Percentiles rank a stretch among this genome's conserved stretches.
Conservation (phyloP, 1,139 yeast genomes). For the Yamadazyma friedrichii region DNA sequence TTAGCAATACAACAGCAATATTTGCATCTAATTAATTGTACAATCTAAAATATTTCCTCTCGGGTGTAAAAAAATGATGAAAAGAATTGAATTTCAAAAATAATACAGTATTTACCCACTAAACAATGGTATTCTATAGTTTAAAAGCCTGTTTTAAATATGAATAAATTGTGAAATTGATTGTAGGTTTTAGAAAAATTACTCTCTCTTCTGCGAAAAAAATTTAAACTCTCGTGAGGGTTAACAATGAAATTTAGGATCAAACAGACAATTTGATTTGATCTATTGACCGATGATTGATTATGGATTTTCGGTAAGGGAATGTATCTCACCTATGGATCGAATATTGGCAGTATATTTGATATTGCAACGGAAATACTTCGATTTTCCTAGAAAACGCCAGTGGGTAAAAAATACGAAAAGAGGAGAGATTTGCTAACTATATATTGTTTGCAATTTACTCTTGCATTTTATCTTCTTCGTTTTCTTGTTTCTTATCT, state of each 20-base stretch:
- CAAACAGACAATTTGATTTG: not conserved
- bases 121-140: no score
- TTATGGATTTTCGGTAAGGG: no score
- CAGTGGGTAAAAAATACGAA: not conserved
- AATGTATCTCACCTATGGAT: not conserved
- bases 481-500: not conserved
- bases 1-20: not conserved
- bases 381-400: no score
- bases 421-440: not conserved
- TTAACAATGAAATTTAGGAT: conserved; percentile 1
- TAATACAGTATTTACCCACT: no score
- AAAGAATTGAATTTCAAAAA: not conserved
- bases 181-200: not conserved
- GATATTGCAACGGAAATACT: no score
- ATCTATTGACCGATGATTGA: not conserved
- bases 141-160: no score
- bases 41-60: no score
- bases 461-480: no score
- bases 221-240: conserved; percentile 8
- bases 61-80: not conserved
- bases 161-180: no score
- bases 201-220: conserved; percentile 5
- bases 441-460: no score
- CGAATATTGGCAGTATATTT: no score
- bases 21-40: no score